Evolutionary conservation across 2,329 filamentous ascomycete species (phyloP), one percentile per base, ranked within the genome.

Genomic region (Aspergillus versicolor): DNA sequence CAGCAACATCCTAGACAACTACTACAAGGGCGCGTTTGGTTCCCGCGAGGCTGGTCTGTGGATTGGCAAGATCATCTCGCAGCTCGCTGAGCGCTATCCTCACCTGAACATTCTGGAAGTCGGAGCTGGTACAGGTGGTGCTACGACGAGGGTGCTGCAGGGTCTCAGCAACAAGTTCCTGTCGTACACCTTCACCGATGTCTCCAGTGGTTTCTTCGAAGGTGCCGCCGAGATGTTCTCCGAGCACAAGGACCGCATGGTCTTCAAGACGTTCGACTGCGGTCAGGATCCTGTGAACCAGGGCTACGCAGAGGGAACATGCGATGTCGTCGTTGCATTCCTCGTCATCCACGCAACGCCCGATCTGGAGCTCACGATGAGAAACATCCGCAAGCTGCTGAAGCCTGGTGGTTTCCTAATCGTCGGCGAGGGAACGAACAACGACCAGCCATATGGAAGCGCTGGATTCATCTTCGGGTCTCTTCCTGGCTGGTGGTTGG

Each of bases 171-270:
- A 61, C 5, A 13, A 37, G 9, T 75, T 71, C 38, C 59, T 61
- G 12, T 65, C 62, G 1, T 81, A 80, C 61, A 75, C 71, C 0
- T 81, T 69, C 64, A 81, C 80, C 0, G 79, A 81, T 56, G 72
- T 80, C 11, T 78, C 75, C 0, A 45, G 67, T 1, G 74, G 70
- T 8, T 80, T 78, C 66, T 79, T 81, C 50, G 70, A 71, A 19
- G 64, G 66, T 2, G 74, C 74, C 0, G 51, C 59, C 19, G 64
- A 68, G 19, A 47, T 53, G 1, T 75, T 78, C 34, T 22, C 52
- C 0, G 44, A 49, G 1, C 61, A 62, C 38, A 45, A 24, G 1
- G 50, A 64, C 12, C 61, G 63, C 9, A 65, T 79, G 53, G 51
- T 50, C 5, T 78, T 69, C 53, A 64, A 65, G 30, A 55, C 59